These are phyloP conservation scores for Gnaphalium uliginosum DNA, from an alignment of 129 eudicot genomes.

Conservation along the genomic window DNA sequence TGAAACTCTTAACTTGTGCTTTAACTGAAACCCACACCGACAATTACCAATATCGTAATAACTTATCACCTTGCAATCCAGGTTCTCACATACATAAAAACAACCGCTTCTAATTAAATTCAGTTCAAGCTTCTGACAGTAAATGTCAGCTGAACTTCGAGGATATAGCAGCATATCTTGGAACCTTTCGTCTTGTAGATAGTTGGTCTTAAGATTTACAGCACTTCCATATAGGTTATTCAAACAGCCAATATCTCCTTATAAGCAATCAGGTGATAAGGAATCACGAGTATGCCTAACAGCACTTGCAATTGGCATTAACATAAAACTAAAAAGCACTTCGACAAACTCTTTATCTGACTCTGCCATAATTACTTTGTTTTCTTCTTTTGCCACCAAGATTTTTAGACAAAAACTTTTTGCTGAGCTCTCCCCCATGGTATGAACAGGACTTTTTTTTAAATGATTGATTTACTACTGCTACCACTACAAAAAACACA, in stretches of 20 bases:
- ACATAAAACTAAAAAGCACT: slow-evolving; percentile 37
- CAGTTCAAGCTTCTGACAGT: slow-evolving; percentile 23
- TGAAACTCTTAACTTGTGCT: not conserved
- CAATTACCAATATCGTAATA: slow-evolving; percentile 24
- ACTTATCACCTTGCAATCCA: not conserved
- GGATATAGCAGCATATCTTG: slow-evolving; percentile 28
- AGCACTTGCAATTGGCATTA: slow-evolving; percentile 36
- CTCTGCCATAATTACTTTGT: slow-evolving; percentile 36
- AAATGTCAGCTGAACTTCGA: slow-evolving; percentile 27
- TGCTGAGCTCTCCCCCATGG: slow-evolving; percentile 21
- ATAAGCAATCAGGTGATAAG: not conserved
- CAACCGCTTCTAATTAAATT: not conserved
- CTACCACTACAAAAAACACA: slow-evolving; percentile 13
- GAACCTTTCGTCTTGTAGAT: not conserved
- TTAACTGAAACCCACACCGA: slow-evolving; percentile 13
- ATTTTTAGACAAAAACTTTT: slow-evolving; percentile 24
- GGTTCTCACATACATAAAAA: slow-evolving; percentile 2
- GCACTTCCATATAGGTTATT: slow-evolving; percentile 30
- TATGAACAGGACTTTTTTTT: not conserved
- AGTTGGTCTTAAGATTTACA: slow-evolving; percentile 18
- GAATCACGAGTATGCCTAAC: slow-evolving; percentile 4
- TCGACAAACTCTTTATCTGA: slow-evolving; percentile 29
- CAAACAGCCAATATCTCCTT: slow-evolving; percentile 29
- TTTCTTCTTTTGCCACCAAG: slow-evolving; percentile 26
- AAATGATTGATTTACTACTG: not conserved